phyloP scores from a whole-genome alignment of 2,329 filamentous ascomycete species.

The Magnaporthales sp. region DNA sequence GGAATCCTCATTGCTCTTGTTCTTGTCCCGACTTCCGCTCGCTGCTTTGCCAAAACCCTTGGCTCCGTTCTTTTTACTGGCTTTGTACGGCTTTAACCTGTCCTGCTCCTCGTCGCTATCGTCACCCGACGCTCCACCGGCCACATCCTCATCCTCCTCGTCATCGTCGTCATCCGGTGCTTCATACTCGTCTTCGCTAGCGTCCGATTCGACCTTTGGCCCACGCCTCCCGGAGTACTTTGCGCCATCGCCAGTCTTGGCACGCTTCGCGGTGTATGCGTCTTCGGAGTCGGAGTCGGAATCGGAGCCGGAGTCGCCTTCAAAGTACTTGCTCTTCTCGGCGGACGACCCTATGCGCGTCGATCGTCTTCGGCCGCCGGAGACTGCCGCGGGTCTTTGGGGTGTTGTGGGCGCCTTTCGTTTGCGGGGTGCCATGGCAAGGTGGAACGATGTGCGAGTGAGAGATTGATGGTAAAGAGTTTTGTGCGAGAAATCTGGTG shows the following conservation, averaged over 20 bases:
- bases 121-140: slow-evolving; percentile 17
- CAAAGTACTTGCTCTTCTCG: slow-evolving; percentile 45
- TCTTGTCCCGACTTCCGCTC: too few species aligned
- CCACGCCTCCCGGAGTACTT: slow-evolving; percentile 3
- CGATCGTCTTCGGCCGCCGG: slow-evolving; percentile 34
- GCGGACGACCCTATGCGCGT: slow-evolving; percentile 32
- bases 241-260: slow-evolving; percentile 4
- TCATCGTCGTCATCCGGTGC: slow-evolving; percentile 14
- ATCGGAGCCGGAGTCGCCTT: slow-evolving; percentile 20
- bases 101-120: slow-evolving; percentile 17
- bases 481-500: neutral
- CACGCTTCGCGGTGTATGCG: slow-evolving; percentile 9
- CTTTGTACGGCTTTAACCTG: slow-evolving; percentile 21
- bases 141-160: slow-evolving; percentile 11
- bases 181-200: slow-evolving; percentile 11
- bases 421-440: slow-evolving; percentile 32
- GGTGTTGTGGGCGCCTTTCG: slow-evolving; percentile 18
- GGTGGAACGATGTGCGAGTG: neutral
- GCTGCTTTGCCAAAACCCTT: slow-evolving; percentile 21
- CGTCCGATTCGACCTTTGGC: slow-evolving; percentile 7
- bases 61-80: neutral
- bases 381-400: neutral
- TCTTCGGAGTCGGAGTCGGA: slow-evolving; percentile 6
- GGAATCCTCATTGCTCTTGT: slow-evolving; percentile 7
- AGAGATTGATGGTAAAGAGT: neutral